Conservation (phyloP, 768 basidiomycete genomes). For the Leccinum barrowsii region DNA sequence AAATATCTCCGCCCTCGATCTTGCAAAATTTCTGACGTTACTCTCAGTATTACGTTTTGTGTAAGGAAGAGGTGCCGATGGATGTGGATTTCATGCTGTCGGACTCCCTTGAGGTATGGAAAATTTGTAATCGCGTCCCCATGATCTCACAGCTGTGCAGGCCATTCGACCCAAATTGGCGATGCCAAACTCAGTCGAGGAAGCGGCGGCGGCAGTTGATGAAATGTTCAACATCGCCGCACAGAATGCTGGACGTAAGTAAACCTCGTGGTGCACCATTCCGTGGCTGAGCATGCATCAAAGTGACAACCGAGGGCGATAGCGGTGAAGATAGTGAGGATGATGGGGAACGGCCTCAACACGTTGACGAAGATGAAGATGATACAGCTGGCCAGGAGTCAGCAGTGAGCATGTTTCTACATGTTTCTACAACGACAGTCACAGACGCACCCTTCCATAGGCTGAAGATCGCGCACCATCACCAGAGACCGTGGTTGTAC, state of each 20-base stretch:
- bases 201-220: slow-evolving; percentile 86
- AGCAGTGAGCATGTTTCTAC: slow-evolving; percentile 40
- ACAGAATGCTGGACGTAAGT: slow-evolving; percentile 56
- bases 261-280: not conserved
- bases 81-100: slow-evolving; percentile 97
- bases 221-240: slow-evolving; percentile 75
- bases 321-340: slow-evolving; percentile 55
- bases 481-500: slow-evolving; percentile 76
- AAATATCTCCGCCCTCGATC: slow-evolving; percentile 2
- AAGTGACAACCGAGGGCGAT: slow-evolving; percentile 35
- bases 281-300: slow-evolving; percentile 14
- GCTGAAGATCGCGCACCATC: slow-evolving; percentile 70
- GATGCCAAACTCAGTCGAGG: slow-evolving; percentile 71
- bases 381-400: slow-evolving; percentile 48
- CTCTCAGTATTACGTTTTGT: slow-evolving; percentile 75
- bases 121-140: not conserved
- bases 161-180: slow-evolving; percentile 81
- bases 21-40: slow-evolving; percentile 4
- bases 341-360: slow-evolving; percentile 37
- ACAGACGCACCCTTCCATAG: slow-evolving; percentile 18
- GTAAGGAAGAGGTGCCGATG: slow-evolving; percentile 90
- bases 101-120: slow-evolving; percentile 83
- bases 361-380: slow-evolving; percentile 65
- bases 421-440: not conserved
- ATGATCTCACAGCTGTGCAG: slow-evolving; percentile 35